Evolutionary conservation across 2,329 filamentous ascomycete species (phyloP), one percentile per base, ranked within the genome.

Genomic region (Apiospora rasikravindrae): DNA sequence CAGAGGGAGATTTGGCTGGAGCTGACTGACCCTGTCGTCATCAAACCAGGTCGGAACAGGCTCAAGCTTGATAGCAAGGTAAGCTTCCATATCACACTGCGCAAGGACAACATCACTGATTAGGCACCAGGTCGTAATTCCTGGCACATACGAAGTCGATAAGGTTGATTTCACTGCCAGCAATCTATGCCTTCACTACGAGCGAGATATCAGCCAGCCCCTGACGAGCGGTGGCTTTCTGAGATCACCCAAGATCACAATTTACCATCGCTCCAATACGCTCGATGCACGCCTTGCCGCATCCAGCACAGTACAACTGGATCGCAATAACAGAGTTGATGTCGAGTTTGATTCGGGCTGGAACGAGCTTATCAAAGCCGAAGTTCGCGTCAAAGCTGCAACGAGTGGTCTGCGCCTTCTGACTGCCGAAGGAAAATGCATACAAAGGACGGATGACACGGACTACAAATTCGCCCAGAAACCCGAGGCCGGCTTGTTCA

Each of bases 251-350:
- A 88, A 89, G 8, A 86, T 97, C 0, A 87, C 90, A n/a, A 87
- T 96, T 40, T 97, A 94, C 79, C 93, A 95, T 44, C 89, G 90
- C 22, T 82, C 88, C 1, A 86, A 90, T 66, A 89, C 93, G 0
- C 88, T 98, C 4, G 89, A 94, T 73, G 89, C 93, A 2, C 88
- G 87, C 68, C 84, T 97, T 10, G 86, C 85, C 57, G 86, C 93
- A 0, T 90, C 93, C 0, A 92, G 89, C 73, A 85, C 91, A 64
- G 92, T 97, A 33, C 91, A 96, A 74, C 89, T 99, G 6, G 94
- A 97, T 79, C 91, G 91, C 75, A 91, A 92, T 77, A 93, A 93
- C 72, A 91, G 90, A 0, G 85, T 98, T 0, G 93, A 97, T 72
- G 84, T 99, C 26, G 87, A 91, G 69, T 82, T 98, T 16, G 84